phyloP scores from a whole-genome alignment of 2,329 filamentous ascomycete species.

The Scedosporium minutisporum region DNA sequence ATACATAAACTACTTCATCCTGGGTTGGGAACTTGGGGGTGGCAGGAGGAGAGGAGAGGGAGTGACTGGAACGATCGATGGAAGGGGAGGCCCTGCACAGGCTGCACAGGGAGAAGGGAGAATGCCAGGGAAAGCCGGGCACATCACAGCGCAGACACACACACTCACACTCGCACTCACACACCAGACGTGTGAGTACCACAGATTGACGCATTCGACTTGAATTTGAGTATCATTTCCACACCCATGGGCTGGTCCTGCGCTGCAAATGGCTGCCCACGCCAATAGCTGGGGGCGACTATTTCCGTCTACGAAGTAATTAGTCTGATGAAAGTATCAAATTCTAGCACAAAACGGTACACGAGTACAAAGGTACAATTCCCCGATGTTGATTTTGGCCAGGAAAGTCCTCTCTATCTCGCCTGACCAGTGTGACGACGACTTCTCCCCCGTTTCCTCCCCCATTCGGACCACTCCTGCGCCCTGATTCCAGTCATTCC shows the following conservation, averaged over 20 bases:
- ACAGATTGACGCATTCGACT: background rate
- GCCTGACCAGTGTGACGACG: background rate
- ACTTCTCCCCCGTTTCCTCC: background rate
- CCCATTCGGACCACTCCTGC: background rate
- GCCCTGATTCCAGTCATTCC: slow-evolving; percentile 1
- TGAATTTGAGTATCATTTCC: background rate
- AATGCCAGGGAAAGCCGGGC: background rate
- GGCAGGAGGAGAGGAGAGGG: background rate
- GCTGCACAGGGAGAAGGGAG: background rate
- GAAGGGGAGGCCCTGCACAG: background rate
- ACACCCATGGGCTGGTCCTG: background rate
- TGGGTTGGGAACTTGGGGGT: background rate
- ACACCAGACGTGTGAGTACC: background rate
- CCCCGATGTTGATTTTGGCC: no score
- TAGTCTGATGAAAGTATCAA: background rate
- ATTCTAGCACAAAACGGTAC: background rate
- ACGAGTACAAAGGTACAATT: no score
- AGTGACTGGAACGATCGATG: background rate
- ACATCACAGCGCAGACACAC: background rate
- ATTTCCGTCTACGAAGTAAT: background rate
- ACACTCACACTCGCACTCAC: no score
- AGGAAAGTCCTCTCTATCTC: background rate
- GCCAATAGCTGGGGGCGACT: background rate
- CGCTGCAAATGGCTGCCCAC: background rate
- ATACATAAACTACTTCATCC: background rate